Base-by-base conservation (phyloP, 2,329 filamentous ascomycete species). In the Zasmidium angulare region DNA sequence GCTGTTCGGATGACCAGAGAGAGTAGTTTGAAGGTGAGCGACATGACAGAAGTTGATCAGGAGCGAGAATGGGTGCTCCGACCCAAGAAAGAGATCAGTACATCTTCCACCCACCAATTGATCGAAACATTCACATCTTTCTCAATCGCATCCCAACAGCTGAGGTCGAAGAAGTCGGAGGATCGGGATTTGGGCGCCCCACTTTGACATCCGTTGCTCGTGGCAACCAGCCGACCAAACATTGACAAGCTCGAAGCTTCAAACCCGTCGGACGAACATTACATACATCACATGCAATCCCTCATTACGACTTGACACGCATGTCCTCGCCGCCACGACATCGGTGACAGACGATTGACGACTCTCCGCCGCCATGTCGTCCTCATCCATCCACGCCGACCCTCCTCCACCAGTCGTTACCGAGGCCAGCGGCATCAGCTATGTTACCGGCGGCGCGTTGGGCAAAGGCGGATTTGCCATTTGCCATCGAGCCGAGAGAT, bases 391-490 rank as follows among this genome's bases (percentile, higher is more conserved):
- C 60, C 79, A 82, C 71, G 80, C 80, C 59, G 80, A 81, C 60
- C 75, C 79, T 46, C 80, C 80, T 63, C 80, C 80, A 53, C 73
- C 76, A 59, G 81, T 88, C 50, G 36, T 43, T 19, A 14, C 81
- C 56, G 89, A 91, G 73, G 86, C 88, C 57, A 81, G 87, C 77
- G 89, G 89, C 55, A 85, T 88, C 56, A 81, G 87, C 51, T 93
- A 93, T 78, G 84, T 88, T 68, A 86, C 90, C 29, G 89, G 89
- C 58, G 86, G 86, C 68, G 81, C 90, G 71, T 80, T 93, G 59
- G 90, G 90, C 23, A 93, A 91, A 76, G 90, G 90, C 50, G 90
- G 90, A 10, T 93, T 93, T 71, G 90, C 90, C 65, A 89, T 93
- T 62, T 93, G 89, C 77, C 89, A 93, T 71, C 85, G 87, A 67